A percentile compares a stretch with the other conserved stretches of the same genome.
These are phyloP conservation scores for Myxozyma sirexii DNA, from an alignment of 805 yeast genomes.

Conservation along the genomic window DNA sequence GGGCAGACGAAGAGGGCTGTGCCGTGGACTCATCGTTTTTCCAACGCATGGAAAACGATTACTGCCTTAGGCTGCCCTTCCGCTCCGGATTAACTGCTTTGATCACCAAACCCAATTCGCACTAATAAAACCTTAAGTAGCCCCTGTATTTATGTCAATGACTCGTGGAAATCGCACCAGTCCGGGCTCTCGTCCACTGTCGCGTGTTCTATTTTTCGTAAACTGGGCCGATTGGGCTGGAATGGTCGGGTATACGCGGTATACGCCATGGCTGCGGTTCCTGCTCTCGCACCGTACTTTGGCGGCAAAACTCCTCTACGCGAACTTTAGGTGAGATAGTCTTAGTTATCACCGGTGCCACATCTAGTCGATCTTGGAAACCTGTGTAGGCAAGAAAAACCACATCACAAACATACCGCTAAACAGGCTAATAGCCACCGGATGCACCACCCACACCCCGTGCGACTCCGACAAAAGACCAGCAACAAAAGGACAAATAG, in stretches of 20 bases:
- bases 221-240: no score
- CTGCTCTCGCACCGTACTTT: no score
- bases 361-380: background rate
- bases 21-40: background rate
- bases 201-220: no score
- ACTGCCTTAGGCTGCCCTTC: background rate
- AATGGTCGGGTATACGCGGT: no score
- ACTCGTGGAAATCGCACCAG: no score
- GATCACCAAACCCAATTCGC: no score
- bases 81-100: background rate
- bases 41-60: background rate
- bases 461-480: slow-evolving; percentile 50
- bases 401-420: slow-evolving; percentile 37
- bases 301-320: no score
- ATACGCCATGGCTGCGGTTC: no score
- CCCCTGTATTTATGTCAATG: background rate
- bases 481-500: slow-evolving; percentile 64
- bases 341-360: no score
- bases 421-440: slow-evolving; percentile 35
- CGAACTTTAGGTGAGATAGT: no score
- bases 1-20: background rate
- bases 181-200: no score
- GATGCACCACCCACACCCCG: slow-evolving; percentile 38
- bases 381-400: slow-evolving; percentile 24
- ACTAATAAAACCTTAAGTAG: background rate